Conservation (phyloP, 2,329 filamentous ascomycete species). For the Colletotrichum gigasporum region DNA sequence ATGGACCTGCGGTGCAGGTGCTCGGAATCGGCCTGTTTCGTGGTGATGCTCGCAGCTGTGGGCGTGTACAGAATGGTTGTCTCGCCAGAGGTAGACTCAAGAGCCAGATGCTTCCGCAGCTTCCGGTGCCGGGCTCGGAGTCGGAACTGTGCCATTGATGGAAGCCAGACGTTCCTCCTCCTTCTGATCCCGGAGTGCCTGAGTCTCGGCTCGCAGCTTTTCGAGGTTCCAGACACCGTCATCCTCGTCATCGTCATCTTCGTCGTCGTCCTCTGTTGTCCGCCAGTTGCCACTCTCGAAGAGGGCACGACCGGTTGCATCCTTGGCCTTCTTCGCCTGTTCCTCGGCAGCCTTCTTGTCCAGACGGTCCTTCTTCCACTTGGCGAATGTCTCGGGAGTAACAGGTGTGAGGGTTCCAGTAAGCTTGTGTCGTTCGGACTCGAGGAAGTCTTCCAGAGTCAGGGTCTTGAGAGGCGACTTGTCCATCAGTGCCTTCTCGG, state of each 20-base stretch:
- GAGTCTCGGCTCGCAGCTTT: conserved; percentile 85
- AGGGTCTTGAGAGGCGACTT: conserved; percentile 95
- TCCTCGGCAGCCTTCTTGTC: conserved; percentile 97
- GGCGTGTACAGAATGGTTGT: conserved; percentile 24
- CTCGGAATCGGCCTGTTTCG: conserved; percentile 34
- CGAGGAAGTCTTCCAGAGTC: conserved; percentile 96
- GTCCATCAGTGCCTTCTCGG: conserved; percentile 94
- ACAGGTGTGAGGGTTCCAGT: conserved; percentile 93
- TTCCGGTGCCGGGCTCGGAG: conserved; percentile 5
- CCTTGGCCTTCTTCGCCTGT: conserved; percentile 89
- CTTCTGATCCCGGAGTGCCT: conserved; percentile 75
- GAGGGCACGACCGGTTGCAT: conserved; percentile 91
- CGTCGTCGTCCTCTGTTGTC: conserved; percentile 64
- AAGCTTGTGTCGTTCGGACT: conserved; percentile 95
- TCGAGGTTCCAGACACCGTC: conserved; percentile 79
- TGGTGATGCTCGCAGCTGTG: conserved; percentile 24
- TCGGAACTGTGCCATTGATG: conserved; percentile 33
- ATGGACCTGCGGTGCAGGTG: conserved; percentile 30
- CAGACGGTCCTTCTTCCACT: conserved; percentile 95
- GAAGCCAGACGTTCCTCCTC: conserved; percentile 73
- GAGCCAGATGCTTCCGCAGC: conserved; percentile 26
- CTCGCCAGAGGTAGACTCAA: conserved; percentile 20
- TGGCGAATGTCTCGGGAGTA: conserved; percentile 89
- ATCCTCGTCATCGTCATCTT: conserved; percentile 63
- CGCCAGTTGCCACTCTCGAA: conserved; percentile 98